phyloP scores from a whole-genome alignment of 2,329 filamentous ascomycete genomes.

The Aspergillus aculeatinus region DNA sequence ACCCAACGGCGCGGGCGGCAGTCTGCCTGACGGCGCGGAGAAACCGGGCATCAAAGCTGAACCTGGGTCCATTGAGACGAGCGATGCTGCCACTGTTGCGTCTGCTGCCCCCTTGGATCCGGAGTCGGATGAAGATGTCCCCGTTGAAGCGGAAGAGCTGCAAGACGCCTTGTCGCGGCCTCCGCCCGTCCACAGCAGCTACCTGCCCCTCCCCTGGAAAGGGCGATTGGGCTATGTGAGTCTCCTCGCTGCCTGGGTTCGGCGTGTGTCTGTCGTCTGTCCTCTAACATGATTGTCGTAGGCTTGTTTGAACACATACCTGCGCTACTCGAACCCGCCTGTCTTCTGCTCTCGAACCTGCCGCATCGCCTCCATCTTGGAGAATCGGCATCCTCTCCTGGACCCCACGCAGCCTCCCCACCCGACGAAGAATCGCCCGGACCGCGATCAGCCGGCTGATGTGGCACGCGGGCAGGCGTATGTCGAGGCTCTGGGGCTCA shows the following conservation, averaged over 20 bases:
- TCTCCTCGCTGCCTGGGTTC: not conserved
- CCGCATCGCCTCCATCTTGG: constrained; percentile 83
- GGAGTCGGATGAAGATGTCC: constrained; percentile 55
- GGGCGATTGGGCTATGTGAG: constrained; percentile 84
- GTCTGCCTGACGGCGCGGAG: not conserved
- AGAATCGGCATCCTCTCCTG: constrained; percentile 78
- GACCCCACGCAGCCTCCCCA: constrained; percentile 77
- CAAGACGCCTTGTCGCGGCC: constrained; percentile 61
- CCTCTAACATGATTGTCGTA: constrained; percentile 27
- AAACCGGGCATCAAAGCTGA: not conserved
- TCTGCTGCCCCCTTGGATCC: constrained; percentile 42
- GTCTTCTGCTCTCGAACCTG: constrained; percentile 91
- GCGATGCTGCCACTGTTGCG: constrained; percentile 14
- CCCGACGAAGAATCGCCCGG: constrained; percentile 79
- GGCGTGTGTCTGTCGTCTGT: not conserved
- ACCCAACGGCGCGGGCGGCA: not conserved
- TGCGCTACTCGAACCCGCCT: constrained; percentile 75
- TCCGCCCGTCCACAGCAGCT: constrained; percentile 78
- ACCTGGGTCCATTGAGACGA: constrained; percentile 16
- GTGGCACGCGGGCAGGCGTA: constrained; percentile 67
- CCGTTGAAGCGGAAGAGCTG: constrained; percentile 56
- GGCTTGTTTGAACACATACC: constrained; percentile 91
- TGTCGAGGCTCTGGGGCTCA: constrained; percentile 73
- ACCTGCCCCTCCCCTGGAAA: constrained; percentile 84
- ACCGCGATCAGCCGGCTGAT: constrained; percentile 68